Conservation (phyloP, 2,329 filamentous ascomycete genomes). For the Macrophomina pseudophaseolina region DNA sequence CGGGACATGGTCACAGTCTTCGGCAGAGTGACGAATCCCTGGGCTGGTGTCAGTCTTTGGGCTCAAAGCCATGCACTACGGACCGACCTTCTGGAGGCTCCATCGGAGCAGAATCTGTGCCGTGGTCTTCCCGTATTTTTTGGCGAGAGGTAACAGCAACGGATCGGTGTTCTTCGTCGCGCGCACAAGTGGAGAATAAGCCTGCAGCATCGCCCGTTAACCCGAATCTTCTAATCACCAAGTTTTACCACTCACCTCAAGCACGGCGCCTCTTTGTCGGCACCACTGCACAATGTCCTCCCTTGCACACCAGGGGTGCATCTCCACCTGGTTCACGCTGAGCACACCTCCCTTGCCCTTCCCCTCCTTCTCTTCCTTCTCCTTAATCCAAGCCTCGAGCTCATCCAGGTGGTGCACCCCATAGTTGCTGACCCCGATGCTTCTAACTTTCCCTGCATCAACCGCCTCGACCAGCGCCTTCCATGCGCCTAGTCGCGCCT, state of each 20-base stretch:
- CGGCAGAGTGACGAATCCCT: slow-evolving; percentile 67
- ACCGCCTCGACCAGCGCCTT: slow-evolving; percentile 60
- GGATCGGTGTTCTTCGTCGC: slow-evolving; percentile 58
- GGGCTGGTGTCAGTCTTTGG: neutral
- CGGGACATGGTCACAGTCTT: slow-evolving; percentile 65
- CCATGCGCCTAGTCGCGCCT: slow-evolving; percentile 58
- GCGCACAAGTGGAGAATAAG: slow-evolving; percentile 54
- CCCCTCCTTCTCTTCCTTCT: slow-evolving; percentile 65
- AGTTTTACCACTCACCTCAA: slow-evolving; percentile 40
- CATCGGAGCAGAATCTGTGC: slow-evolving; percentile 65
- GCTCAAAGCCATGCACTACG: neutral
- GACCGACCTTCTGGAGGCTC: slow-evolving; percentile 58
- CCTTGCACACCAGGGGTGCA: slow-evolving; percentile 88
- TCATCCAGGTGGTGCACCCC: slow-evolving; percentile 62
- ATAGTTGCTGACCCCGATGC: slow-evolving; percentile 61
- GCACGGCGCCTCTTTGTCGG: slow-evolving; percentile 54
- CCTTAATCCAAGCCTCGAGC: slow-evolving; percentile 59
- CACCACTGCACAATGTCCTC: slow-evolving; percentile 82
- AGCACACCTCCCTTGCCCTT: slow-evolving; percentile 67
- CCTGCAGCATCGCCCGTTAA: slow-evolving; percentile 29
- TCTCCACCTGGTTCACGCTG: slow-evolving; percentile 79
- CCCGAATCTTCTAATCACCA: neutral
- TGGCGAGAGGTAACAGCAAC: slow-evolving; percentile 54
- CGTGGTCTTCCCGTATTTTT: slow-evolving; percentile 63
- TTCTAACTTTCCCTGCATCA: slow-evolving; percentile 56